These are phyloP conservation scores for Sphagnum tenellum DNA, from an alignment of 225 moss, liverwort and hornwort species.

Conservation along the genomic window DNA sequence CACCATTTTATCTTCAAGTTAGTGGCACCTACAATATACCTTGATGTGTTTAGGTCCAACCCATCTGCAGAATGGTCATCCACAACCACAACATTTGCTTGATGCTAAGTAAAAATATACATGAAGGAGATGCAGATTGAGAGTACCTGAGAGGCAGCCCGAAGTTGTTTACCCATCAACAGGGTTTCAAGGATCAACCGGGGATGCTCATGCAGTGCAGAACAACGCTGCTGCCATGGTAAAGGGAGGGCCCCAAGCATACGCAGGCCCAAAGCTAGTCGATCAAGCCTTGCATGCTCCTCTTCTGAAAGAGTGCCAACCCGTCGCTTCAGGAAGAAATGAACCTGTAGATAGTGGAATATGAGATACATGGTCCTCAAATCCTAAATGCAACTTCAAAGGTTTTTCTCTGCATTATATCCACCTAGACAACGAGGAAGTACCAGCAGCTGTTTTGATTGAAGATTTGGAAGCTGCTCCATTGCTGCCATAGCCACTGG, in stretches of 20 bases:
- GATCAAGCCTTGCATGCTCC: slow-evolving; percentile 83
- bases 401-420: not conserved
- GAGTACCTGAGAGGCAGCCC: slow-evolving; percentile 85
- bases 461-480: slow-evolving; percentile 88
- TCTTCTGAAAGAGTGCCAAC: slow-evolving; percentile 77
- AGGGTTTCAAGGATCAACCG: slow-evolving; percentile 91
- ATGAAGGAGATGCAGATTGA: too few relatives aligned
- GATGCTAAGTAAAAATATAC: too few relatives aligned
- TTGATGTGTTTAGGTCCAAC: too few relatives aligned
- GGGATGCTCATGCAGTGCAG: slow-evolving; percentile 95
- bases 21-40: too few relatives aligned
- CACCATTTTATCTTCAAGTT: too few relatives aligned
- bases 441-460: slow-evolving; percentile 95
- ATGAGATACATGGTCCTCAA: not conserved
- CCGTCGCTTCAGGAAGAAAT: slow-evolving; percentile 86
- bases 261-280: slow-evolving; percentile 84
- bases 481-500: slow-evolving; percentile 98
- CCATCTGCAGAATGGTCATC: too few relatives aligned
- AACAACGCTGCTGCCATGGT: slow-evolving; percentile 99
- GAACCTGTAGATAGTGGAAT: slow-evolving; percentile 54
- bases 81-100: too few relatives aligned
- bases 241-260: slow-evolving; percentile 95
- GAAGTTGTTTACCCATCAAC: slow-evolving; percentile 95
- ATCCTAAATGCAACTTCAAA: not conserved
- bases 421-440: slow-evolving; percentile 2